Base-by-base conservation (phyloP, 495 filamentous ascomycete species). In the Hyaloscypha bicolor region DNA sequence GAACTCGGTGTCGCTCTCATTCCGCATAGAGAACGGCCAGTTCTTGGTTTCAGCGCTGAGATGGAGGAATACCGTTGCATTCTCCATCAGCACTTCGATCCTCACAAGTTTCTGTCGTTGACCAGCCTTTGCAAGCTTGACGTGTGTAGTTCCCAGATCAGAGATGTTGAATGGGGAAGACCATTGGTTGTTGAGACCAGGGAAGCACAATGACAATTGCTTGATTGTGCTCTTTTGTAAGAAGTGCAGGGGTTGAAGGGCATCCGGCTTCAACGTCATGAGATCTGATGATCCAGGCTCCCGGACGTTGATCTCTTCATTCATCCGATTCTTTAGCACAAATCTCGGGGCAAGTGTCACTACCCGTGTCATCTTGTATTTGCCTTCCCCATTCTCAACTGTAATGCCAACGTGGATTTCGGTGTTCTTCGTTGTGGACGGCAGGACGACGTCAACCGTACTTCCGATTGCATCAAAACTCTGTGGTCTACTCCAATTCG, bases 381-480 rank as follows among this genome's bases (percentile, higher is more conserved):
- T 99, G 73, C 95, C 96, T 73, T 96, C 90, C 48, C 95, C 95
- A 69, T 96, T 90, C 58, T 88, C 87, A 58, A 99, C 90, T 25
- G 89, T 92, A 31, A 98, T 86, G 22, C 96, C 95, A 29, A 94
- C 83, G 75, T 97, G 92, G 75, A 97, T 91, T 76, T 98, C 94
- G 3, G 88, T 86, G 64, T 90, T 88, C 32, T 84, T 89, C 25
- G 80, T 81, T 6, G 83, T 69, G 6, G 93, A 91, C 14, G 91
- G 90, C 52, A 99, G 84, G 35, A 93, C 85, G 19, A 96, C 90
- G 69, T 96, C 93, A 32, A 90, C 87, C 6, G 89, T 92, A 75
- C 93, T 97, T 55, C 95, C 95, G 65, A 99, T 94, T n/a, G 95
- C 95, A 73, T 99, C 95, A 73, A 99, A 95, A 84, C 91, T 97